These are phyloP conservation scores for Symbiotaphrina buchneri DNA, from an alignment of 495 filamentous ascomycete species.

Conservation along the genomic window DNA sequence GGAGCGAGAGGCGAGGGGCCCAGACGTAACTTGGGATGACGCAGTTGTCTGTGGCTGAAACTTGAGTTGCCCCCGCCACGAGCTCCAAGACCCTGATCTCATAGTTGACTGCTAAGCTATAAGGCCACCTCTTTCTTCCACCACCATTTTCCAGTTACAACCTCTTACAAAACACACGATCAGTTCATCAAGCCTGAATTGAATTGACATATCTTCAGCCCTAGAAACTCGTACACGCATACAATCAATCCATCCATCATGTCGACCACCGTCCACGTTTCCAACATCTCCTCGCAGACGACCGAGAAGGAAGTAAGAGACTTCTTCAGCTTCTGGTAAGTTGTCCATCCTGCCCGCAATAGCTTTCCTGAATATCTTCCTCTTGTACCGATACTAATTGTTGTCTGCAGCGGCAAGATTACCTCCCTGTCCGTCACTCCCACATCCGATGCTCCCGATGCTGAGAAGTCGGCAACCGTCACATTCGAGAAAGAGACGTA, in stretches of 20 bases:
- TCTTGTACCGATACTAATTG: slow-evolving; percentile 7
- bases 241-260: slow-evolving; percentile 8
- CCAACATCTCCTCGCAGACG: slow-evolving; percentile 63
- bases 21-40: too few species aligned
- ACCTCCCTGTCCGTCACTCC: slow-evolving; percentile 54
- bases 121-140: too few species aligned
- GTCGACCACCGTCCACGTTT: slow-evolving; percentile 27
- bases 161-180: neutral
- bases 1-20: too few species aligned
- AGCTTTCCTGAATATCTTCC: neutral
- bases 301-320: slow-evolving; percentile 78
- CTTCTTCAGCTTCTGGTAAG: slow-evolving; percentile 98
- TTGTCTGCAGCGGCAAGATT: slow-evolving; percentile 60
- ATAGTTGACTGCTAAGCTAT: too few species aligned
- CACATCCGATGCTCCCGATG: slow-evolving; percentile 26
- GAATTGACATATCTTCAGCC: too few species aligned
- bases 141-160: neutral
- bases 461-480: slow-evolving; percentile 61
- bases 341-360: neutral
- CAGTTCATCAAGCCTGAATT: too few species aligned
- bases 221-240: too few species aligned
- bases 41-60: too few species aligned
- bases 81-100: too few species aligned
- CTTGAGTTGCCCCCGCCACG: too few species aligned
- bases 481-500: slow-evolving; percentile 88